phyloP scores from a whole-genome alignment of 2,329 filamentous ascomycete genomes.

The Lithohypha guttulata region DNA sequence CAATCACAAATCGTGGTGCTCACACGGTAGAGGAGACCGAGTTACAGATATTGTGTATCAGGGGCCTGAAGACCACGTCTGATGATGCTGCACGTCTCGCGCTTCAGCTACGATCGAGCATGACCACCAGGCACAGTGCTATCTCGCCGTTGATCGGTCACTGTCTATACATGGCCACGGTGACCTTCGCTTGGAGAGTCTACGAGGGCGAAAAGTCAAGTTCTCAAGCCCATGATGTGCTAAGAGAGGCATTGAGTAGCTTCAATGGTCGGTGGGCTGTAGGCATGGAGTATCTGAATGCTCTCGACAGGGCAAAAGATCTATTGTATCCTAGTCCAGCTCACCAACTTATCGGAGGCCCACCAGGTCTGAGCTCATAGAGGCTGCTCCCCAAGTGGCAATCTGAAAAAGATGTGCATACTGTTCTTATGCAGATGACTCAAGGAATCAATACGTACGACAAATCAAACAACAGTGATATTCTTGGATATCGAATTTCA shows the following conservation, averaged over 20 bases:
- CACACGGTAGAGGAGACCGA: slow-evolving; percentile 26
- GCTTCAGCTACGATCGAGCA: background rate
- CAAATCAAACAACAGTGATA: too few relatives aligned
- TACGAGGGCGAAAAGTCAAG: slow-evolving; percentile 24
- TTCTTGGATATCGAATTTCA: too few relatives aligned
- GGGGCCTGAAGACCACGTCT: slow-evolving; percentile 16
- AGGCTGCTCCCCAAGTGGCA: too few relatives aligned
- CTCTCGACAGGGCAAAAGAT: slow-evolving; percentile 17
- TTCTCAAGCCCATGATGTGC: slow-evolving; percentile 12
- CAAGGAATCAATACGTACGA: too few relatives aligned
- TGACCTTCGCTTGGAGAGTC: slow-evolving; percentile 27
- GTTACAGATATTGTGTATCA: slow-evolving; percentile 27
- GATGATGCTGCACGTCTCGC: slow-evolving; percentile 17
- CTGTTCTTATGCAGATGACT: too few relatives aligned
- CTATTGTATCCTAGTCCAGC: slow-evolving; percentile 10
- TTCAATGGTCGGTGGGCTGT: slow-evolving; percentile 20
- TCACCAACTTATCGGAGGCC: too few relatives aligned
- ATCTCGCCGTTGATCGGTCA: slow-evolving; percentile 24
- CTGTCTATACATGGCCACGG: slow-evolving; percentile 27
- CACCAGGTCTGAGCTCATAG: too few relatives aligned
- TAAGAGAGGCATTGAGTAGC: slow-evolving; percentile 16
- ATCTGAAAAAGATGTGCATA: too few relatives aligned
- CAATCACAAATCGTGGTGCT: slow-evolving; percentile 21
- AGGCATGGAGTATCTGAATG: slow-evolving; percentile 20
- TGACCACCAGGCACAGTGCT: slow-evolving; percentile 12